Evolutionary conservation across 805 yeast genomes (phyloP), one percentile per base, ranked within the genome.

Genomic region (Schwanniomyces vanrijiae): DNA sequence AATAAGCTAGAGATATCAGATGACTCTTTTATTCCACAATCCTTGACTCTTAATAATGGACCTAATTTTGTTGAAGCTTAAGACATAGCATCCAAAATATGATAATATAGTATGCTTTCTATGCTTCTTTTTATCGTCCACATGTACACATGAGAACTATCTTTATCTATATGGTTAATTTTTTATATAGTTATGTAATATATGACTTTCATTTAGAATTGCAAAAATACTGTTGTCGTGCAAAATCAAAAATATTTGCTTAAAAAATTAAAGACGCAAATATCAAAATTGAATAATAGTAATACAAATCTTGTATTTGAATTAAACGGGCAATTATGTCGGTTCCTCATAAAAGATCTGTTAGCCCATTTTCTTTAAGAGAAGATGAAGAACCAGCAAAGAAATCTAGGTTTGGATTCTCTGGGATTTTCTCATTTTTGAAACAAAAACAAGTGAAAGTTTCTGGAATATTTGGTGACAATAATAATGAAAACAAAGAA

Each of bases 21-120:
- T 13, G 71, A 66, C 46, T 56, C 65, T 3, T 69, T 70, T 50
- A 48, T 60, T n/a, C 60, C 60, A 10, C 66, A 65, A 22, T 65
- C 68, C 0, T 61, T 71, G 39, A 55, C 52, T 21, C 56, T 71
- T 40, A 71, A 69, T 50, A 48, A 58, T 33, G 49, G 44, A 5
- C 11, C 18, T 31, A 16, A 3, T 16, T 31, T 31, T 31, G 20
- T 16, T n/a, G 19, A 31, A 4, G n/a, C 19, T 13, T 13, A 9
- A 7, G 35, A 31, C 5, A 5, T 26, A 26, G 13, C 13, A 7
- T 26, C 13, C 29, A 26, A 26, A 26, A 26, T 7, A 10, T 7
- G 4, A 4, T 13, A 11, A 11, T 7, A 8, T 26, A 26, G 29
- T 26, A 26, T 8, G 8, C 7, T 22, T 22, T 8, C 25, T 22